Evolutionary conservation across 1,284 basidiomycete genomes (phyloP).

Genomic region (Xerocomus amazonicus): DNA sequence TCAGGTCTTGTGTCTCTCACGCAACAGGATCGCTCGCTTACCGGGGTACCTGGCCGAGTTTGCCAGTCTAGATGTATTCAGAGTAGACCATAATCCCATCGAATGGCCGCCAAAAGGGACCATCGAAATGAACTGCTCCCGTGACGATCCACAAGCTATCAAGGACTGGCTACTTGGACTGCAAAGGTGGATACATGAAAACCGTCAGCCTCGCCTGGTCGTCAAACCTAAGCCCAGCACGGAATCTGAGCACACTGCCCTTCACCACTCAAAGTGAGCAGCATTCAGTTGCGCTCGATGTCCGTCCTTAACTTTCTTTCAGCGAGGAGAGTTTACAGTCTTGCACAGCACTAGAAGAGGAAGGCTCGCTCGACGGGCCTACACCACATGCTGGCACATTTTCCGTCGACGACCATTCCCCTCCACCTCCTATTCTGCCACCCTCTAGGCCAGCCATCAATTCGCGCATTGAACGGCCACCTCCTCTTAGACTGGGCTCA

Average conservation of each 20-base stretch:
- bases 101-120: conserved; percentile 80
- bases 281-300: conserved; percentile 1
- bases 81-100: conserved; percentile 87
- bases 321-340: conserved; percentile 42
- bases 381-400: conserved; percentile 57
- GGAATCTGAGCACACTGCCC: conserved; percentile 44
- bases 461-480: conserved; percentile 40
- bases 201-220: conserved; percentile 34
- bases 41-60: conserved; percentile 81
- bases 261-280: conserved; percentile 44
- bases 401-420: conserved; percentile 56
- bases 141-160: conserved; percentile 51
- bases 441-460: conserved; percentile 29
- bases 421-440: conserved; percentile 39
- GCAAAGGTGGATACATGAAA: conserved; percentile 70
- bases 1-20: conserved; percentile 83
- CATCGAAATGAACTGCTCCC: conserved; percentile 41
- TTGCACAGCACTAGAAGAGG: conserved; percentile 41
- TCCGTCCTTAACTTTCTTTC: conserved; percentile 9
- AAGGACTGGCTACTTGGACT: conserved; percentile 71
- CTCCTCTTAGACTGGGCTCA: conserved; percentile 50
- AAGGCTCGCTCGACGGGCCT: conserved; percentile 35
- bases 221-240: conserved; percentile 34
- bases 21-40: conserved; percentile 79
- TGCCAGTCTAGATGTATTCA: conserved; percentile 73